These are phyloP conservation scores for Neodidymelliopsis sp. DNA, from an alignment of 2,329 filamentous ascomycete species.

Conservation along the genomic window DNA sequence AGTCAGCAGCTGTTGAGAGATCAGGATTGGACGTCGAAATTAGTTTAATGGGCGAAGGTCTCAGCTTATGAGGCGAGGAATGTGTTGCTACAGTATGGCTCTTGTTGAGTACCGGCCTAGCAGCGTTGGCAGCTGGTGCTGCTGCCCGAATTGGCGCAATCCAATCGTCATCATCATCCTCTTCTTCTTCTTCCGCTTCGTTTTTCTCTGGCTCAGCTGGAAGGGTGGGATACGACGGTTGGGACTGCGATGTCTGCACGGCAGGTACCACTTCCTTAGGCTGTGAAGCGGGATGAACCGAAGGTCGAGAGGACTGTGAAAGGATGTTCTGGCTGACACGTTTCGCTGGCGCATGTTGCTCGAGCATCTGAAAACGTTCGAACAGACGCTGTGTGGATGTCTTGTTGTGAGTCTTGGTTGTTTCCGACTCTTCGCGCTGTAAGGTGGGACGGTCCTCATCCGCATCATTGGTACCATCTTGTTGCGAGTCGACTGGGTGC, in stretches of 20 bases:
- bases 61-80: constrained; percentile 48
- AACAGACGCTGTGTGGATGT: constrained; percentile 93
- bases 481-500: constrained; percentile 42
- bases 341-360: constrained; percentile 52
- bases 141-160: constrained; percentile 62
- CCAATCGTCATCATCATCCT: constrained; percentile 60
- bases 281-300: constrained; percentile 24
- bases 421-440: constrained; percentile 57
- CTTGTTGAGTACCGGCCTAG: constrained; percentile 64
- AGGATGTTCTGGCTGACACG: constrained; percentile 49
- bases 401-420: constrained; percentile 73
- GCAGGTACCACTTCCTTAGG: constrained; percentile 38
- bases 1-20: constrained; percentile 48
- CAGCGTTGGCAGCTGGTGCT: constrained; percentile 30
- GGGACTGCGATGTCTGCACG: constrained; percentile 34
- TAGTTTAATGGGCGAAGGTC: constrained; percentile 54
- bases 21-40: constrained; percentile 53
- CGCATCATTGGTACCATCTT: constrained; percentile 64
- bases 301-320: constrained; percentile 18
- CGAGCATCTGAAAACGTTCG: constrained; percentile 86
- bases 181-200: constrained; percentile 19
- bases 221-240: constrained; percentile 53
- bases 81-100: constrained; percentile 64
- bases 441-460: constrained; percentile 52
- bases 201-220: constrained; percentile 29